phyloP scores from a whole-genome alignment of 2,329 filamentous ascomycete species.

The Colletotrichum orchidophilum region DNA sequence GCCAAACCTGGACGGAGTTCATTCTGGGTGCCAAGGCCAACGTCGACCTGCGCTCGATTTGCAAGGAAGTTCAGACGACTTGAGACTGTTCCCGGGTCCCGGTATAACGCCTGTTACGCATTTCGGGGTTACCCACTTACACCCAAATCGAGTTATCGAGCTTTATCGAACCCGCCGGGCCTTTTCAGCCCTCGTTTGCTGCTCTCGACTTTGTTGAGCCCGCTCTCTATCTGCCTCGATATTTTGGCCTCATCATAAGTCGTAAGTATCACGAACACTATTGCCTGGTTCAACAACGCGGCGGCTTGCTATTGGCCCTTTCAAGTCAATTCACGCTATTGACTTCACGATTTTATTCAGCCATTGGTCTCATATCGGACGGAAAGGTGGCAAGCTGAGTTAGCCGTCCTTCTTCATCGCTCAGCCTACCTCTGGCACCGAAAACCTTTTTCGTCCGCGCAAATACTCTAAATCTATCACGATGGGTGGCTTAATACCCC shows the following conservation, averaged over 20 bases:
- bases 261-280: conserved; percentile 7
- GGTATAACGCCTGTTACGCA: conserved; percentile 26
- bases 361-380: conserved; percentile 30
- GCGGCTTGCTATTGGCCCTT: background rate
- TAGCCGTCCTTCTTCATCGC: background rate
- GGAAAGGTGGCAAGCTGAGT: conserved; percentile 23
- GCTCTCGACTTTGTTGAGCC: background rate
- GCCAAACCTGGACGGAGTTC: conserved; percentile 33
- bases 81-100: conserved; percentile 31
- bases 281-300: background rate
- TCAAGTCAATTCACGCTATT: background rate
- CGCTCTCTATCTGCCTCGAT: background rate
- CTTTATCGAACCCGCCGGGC: background rate
- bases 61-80: conserved; percentile 27
- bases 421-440: background rate
- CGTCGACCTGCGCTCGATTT: background rate
- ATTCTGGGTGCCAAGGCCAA: conserved; percentile 6
- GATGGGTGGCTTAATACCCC: conserved; percentile 45
- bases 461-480: conserved; percentile 13
- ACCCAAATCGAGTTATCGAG: conserved; percentile 8
- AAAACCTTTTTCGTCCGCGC: background rate
- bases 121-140: conserved; percentile 14
- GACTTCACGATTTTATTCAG: conserved; percentile 1
- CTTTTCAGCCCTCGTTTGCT: background rate
- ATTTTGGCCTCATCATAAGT: background rate